These are phyloP conservation scores for Leccinum pachyderme DNA, from an alignment of 1,284 basidiomycete genomes.

Conservation along the genomic window DNA sequence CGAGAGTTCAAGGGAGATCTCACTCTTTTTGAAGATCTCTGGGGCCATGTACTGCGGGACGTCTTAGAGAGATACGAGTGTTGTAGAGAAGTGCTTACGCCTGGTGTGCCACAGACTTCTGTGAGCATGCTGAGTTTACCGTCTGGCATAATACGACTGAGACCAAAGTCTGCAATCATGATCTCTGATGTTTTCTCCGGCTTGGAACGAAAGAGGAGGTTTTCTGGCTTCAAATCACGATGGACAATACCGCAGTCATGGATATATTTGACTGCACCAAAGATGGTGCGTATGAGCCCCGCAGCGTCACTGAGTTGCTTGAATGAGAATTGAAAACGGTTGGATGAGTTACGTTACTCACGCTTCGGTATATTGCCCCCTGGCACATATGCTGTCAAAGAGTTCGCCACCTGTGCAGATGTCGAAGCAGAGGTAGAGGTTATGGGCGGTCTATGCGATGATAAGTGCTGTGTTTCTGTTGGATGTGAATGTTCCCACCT, in stretches of 20 bases:
- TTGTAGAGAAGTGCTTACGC: conserved; percentile 41
- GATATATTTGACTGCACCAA: conserved; percentile 87
- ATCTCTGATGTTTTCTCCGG: conserved; percentile 89
- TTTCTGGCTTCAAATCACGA: conserved; percentile 96
- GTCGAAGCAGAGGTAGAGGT: conserved; percentile 94
- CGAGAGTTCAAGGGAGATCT: conserved; percentile 23
- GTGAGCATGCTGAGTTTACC: conserved; percentile 87
- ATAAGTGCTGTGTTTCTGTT: conserved; percentile 1
- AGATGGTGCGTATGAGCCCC: conserved; percentile 83
- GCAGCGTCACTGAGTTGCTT: conserved; percentile 75
- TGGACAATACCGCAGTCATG: conserved; percentile 96
- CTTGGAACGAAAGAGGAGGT: conserved; percentile 89
- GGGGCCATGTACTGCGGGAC: conserved; percentile 88
- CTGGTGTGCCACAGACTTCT: conserved; percentile 93
- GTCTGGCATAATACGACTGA: conserved; percentile 87
- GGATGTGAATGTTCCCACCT: conserved; percentile 48
- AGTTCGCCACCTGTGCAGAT: conserved; percentile 97
- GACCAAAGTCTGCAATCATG: conserved; percentile 97
- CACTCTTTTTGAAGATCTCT: conserved; percentile 95
- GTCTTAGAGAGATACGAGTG: conserved; percentile 9
- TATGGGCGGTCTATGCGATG: conserved; percentile 75
- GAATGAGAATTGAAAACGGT: conserved; percentile 2
- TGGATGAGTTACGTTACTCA: conserved; percentile 38
- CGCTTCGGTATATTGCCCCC: conserved; percentile 96
- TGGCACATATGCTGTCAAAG: conserved; percentile 97